Evolutionary conservation across 2,329 filamentous ascomycete genomes (phyloP).

Genomic region (Rhynchosporium graminicola): DNA sequence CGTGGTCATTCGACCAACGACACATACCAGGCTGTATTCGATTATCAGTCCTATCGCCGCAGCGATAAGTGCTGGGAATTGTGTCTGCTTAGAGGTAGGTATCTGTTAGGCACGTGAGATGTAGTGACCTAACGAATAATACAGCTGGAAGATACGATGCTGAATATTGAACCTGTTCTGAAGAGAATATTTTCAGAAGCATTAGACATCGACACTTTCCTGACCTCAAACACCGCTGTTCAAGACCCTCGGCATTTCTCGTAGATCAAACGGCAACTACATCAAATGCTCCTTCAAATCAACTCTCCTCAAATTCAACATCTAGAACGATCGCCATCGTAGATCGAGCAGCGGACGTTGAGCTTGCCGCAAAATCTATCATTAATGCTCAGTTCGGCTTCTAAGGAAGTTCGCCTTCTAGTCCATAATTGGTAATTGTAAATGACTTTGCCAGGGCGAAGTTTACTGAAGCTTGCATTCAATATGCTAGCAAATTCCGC

Average conservation of each 20-base stretch:
- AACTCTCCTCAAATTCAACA: slow-evolving; percentile 43
- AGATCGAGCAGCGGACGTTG: slow-evolving; percentile 58
- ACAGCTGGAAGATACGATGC: slow-evolving; percentile 17
- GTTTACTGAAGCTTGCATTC: slow-evolving; percentile 42
- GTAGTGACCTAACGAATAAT: not conserved
- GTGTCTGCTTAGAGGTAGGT: slow-evolving; percentile 50
- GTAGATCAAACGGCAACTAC: slow-evolving; percentile 21
- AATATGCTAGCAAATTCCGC: slow-evolving; percentile 21
- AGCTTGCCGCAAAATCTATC: slow-evolving; percentile 53
- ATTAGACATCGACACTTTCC: slow-evolving; percentile 52
- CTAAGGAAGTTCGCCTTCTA: slow-evolving; percentile 58
- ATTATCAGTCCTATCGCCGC: slow-evolving; percentile 47
- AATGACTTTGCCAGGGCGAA: slow-evolving; percentile 60
- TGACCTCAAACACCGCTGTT: slow-evolving; percentile 38
- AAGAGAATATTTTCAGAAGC: slow-evolving; percentile 43
- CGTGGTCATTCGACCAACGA: slow-evolving; percentile 50
- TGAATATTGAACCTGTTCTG: slow-evolving; percentile 46
- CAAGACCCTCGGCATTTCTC: slow-evolving; percentile 23
- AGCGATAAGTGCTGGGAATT: slow-evolving; percentile 53
- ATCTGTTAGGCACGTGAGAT: not conserved
- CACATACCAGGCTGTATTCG: slow-evolving; percentile 52
- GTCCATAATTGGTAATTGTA: slow-evolving; percentile 63
- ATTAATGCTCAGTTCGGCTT: slow-evolving; percentile 56
- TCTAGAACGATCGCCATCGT: slow-evolving; percentile 55
- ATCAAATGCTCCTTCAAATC: not conserved